Percentiles rank a stretch among this genome's conserved stretches.
Evolutionary conservation across 2,329 filamentous ascomycete species (phyloP).

Genomic region (Didymella pinodella): DNA sequence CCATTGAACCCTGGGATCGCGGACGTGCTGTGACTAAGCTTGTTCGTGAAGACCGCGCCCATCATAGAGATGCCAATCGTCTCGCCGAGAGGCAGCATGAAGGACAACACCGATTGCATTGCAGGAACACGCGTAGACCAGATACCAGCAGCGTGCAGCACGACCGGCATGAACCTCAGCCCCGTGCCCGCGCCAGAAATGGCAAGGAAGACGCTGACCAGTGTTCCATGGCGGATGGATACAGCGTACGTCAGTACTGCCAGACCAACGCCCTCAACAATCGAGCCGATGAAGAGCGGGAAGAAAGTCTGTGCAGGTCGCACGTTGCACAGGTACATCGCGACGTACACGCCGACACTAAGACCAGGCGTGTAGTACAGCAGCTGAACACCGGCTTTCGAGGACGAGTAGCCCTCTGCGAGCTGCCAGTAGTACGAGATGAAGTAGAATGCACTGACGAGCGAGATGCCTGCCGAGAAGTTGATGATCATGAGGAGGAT

Average conservation of each 20-base stretch:
- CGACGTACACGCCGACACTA: constrained; percentile 65
- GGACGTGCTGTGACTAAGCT: constrained; percentile 42
- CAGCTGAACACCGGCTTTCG: constrained; percentile 58
- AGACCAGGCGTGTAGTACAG: constrained; percentile 71
- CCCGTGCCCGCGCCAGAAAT: constrained; percentile 70
- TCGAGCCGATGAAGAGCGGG: constrained; percentile 57
- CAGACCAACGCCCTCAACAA: constrained; percentile 67
- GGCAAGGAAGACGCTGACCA: constrained; percentile 72
- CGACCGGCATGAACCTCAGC: constrained; percentile 69
- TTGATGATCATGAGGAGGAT: constrained; percentile 69
- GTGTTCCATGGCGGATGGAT: constrained; percentile 55
- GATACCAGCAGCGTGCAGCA: constrained; percentile 69
- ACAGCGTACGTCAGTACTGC: constrained; percentile 66
- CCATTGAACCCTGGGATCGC: constrained; percentile 38
- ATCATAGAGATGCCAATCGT: constrained; percentile 72
- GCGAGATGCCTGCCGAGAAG: constrained; percentile 64
- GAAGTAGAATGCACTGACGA: constrained; percentile 70
- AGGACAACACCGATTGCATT: constrained; percentile 67
- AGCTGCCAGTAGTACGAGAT: constrained; percentile 73
- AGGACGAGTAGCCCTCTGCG: constrained; percentile 62
- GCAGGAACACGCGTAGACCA: constrained; percentile 66
- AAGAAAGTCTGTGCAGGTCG: constrained; percentile 69
- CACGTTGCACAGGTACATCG: constrained; percentile 67
- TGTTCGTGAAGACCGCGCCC: constrained; percentile 74
- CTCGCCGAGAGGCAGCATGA: constrained; percentile 69